These are phyloP conservation scores for Vitellaria paradoxa DNA, from an alignment of 179 eudicot species.

Conservation along the genomic window DNA sequence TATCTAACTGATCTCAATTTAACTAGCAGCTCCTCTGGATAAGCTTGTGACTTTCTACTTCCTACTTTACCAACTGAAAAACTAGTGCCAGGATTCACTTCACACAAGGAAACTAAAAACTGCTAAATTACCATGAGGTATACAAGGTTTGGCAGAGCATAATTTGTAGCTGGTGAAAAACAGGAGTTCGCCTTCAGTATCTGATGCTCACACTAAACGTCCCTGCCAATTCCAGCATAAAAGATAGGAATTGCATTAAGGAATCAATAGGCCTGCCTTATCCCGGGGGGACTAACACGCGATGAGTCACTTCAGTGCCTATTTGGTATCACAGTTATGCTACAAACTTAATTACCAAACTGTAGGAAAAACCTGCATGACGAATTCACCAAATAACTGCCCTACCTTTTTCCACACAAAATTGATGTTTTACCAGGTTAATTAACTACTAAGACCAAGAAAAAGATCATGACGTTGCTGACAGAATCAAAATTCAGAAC, in stretches of 20 bases:
- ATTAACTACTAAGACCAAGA: not conserved
- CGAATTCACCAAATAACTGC: not conserved
- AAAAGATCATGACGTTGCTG: not conserved
- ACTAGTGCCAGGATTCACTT: not conserved
- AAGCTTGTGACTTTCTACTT: not conserved
- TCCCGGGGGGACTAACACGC: not conserved
- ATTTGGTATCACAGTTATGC: not conserved
- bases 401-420: not conserved
- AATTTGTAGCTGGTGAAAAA: not conserved
- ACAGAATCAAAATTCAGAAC: not conserved
- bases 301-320: not conserved
- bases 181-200: not conserved
- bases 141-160: not conserved
- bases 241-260: not conserved
- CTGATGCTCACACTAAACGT: too few relatives aligned
- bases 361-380: not conserved
- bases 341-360: not conserved
- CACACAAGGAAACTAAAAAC: not conserved
- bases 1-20: not conserved
- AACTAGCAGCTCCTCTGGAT: not conserved
- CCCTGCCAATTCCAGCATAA: too few relatives aligned
- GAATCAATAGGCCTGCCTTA: not conserved
- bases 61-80: not conserved
- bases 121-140: not conserved
- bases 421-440: not conserved